Evolutionary conservation across 2,329 filamentous ascomycete genomes (phyloP).

Genomic region (Cladophialophora immunda): DNA sequence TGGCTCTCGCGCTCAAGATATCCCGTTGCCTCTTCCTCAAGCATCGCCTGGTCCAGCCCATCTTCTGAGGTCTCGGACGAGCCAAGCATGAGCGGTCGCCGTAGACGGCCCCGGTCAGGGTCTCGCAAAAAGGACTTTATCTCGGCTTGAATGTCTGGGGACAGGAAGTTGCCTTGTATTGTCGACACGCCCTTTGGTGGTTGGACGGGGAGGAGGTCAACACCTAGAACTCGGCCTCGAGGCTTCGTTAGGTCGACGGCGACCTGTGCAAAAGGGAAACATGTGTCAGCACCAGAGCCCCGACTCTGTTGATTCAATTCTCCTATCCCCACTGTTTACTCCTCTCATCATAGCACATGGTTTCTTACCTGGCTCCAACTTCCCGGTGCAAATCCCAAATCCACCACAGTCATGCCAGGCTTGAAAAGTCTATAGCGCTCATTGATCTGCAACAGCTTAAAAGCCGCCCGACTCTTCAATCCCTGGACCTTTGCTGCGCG

Average conservation of each 20-base stretch:
- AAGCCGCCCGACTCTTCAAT: constrained; percentile 89
- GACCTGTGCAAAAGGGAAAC: constrained; percentile 64
- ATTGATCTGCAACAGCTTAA: constrained; percentile 92
- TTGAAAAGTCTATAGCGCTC: constrained; percentile 81
- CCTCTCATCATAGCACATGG: background rate
- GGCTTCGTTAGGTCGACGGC: constrained; percentile 81
- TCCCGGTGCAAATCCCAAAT: constrained; percentile 84
- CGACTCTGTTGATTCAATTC: too few species aligned
- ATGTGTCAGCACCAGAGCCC: constrained; percentile 9
- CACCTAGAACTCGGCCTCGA: constrained; percentile 81
- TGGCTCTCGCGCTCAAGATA: constrained; percentile 37
- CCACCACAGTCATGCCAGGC: constrained; percentile 83
- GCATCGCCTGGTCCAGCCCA: constrained; percentile 14
- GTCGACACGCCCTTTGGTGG: constrained; percentile 91
- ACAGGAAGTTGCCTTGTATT: constrained; percentile 93
- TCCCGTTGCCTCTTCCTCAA: constrained; percentile 39
- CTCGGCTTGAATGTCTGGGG: constrained; percentile 74
- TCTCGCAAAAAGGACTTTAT: constrained; percentile 78
- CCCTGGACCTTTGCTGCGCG: constrained; percentile 79
- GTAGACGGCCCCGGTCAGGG: constrained; percentile 65
- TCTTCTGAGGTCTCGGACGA: background rate
- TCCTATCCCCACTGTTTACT: background rate
- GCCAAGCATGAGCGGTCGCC: constrained; percentile 40
- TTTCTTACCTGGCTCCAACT: constrained; percentile 71
- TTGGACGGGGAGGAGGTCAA: constrained; percentile 92